A percentile compares a stretch with the other conserved stretches of the same genome.
Evolutionary conservation across 129 eudicot genomes (phyloP).

Genomic region (Dittrichia graveolens): DNA sequence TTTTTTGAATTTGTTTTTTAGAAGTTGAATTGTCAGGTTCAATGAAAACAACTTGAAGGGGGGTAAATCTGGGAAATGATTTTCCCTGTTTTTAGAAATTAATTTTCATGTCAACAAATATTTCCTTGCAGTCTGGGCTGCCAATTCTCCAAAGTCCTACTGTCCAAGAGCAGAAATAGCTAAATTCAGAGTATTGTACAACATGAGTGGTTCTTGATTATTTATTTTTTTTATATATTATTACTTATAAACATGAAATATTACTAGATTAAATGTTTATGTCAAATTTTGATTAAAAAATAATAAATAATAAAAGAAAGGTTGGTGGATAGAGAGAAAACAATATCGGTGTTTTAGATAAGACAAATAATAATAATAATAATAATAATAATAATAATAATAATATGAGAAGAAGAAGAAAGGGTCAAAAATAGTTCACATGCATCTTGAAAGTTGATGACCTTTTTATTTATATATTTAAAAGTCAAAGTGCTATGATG

Average conservation of each 20-base stretch:
- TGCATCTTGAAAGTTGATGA: conserved; percentile 38
- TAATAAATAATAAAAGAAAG: too few species aligned
- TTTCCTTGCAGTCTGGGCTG: neutral
- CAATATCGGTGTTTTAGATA: conserved; percentile 14
- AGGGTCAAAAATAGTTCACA: conserved; percentile 38
- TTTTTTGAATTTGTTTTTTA: neutral
- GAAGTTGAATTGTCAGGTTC: conserved; percentile 28
- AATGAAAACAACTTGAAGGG: conserved; percentile 27
- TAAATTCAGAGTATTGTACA: conserved; percentile 18
- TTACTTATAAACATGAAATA: too few species aligned
- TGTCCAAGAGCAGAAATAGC: conserved; percentile 10
- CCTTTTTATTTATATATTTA: conserved; percentile 10
- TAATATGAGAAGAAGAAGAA: too few species aligned
- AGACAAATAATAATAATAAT: conserved; percentile 11
- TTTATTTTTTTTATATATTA: too few species aligned
- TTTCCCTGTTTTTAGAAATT: conserved; percentile 6
- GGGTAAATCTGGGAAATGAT: conserved; percentile 11
- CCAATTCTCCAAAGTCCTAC: conserved; percentile 13
- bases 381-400: too few species aligned
- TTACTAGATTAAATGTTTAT: too few species aligned
- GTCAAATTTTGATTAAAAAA: too few species aligned
- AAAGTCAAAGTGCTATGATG: conserved; percentile 16
- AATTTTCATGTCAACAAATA: conserved; percentile 16
- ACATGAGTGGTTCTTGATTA: neutral
- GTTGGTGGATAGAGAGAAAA: too few species aligned